Conservation (phyloP, 2,329 filamentous ascomycete species). For the Alternaria arborescens region DNA sequence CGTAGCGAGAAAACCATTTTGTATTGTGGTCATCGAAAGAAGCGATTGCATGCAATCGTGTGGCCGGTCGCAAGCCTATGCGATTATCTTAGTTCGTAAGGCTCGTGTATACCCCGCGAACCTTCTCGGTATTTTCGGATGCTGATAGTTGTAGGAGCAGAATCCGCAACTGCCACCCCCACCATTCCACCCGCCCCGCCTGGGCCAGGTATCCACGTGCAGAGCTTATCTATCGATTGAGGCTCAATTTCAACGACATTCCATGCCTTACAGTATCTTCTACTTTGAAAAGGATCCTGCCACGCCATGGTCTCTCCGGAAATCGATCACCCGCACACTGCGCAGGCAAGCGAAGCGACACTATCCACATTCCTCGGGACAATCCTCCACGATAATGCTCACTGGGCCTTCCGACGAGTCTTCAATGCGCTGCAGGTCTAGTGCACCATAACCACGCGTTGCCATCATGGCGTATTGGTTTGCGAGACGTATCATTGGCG, state of each 20-base stretch:
- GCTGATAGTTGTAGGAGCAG: slow-evolving; percentile 22
- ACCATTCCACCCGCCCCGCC: slow-evolving; percentile 13
- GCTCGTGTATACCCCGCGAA: neutral
- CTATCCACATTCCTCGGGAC: slow-evolving; percentile 3
- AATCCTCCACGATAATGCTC: slow-evolving; percentile 4
- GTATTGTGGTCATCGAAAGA: neutral
- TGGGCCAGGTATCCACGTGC: slow-evolving; percentile 22
- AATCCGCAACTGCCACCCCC: slow-evolving; percentile 16
- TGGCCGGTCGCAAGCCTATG: neutral
- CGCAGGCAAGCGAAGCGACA: slow-evolving; percentile 6
- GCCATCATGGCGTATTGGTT: neutral
- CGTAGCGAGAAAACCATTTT: neutral
- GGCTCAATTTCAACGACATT: slow-evolving; percentile 31
- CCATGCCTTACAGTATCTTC: slow-evolving; percentile 1
- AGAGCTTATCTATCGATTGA: slow-evolving; percentile 28
- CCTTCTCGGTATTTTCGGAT: neutral
- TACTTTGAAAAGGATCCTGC: neutral
- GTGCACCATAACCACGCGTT: slow-evolving; percentile 8
- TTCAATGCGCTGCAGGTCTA: slow-evolving; percentile 13
- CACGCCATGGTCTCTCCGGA: slow-evolving; percentile 1
- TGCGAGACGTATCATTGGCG: slow-evolving; percentile 15
- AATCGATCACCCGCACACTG: slow-evolving; percentile 1
- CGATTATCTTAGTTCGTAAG: neutral
- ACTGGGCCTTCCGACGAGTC: slow-evolving; percentile 7
- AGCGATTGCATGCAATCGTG: neutral